Evolutionary conservation across 306 rosid genomes (phyloP).

Genomic region (Cucumis melo): DNA sequence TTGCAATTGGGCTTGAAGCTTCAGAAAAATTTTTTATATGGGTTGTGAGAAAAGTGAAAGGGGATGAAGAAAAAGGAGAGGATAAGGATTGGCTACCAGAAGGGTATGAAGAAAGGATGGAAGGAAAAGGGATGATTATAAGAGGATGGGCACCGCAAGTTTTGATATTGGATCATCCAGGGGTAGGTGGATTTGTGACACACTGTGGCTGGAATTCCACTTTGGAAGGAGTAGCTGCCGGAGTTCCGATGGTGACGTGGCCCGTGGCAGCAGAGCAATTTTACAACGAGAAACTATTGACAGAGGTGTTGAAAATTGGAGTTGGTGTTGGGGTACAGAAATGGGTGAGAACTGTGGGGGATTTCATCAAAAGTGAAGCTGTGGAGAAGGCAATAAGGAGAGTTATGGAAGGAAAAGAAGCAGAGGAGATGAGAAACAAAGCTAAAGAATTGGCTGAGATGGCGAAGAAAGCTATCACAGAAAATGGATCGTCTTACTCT

Average conservation of each 20-base stretch:
- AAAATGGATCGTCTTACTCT: slow-evolving; percentile 11
- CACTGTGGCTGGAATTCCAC: slow-evolving; percentile 82
- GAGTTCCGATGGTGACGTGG: slow-evolving; percentile 63
- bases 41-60: slow-evolving; percentile 18
- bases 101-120: slow-evolving; percentile 34
- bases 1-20: slow-evolving; percentile 23
- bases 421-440: slow-evolving; percentile 31
- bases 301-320: slow-evolving; percentile 35
- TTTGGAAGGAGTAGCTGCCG: slow-evolving; percentile 37
- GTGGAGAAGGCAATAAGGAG: slow-evolving; percentile 36
- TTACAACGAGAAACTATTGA: slow-evolving; percentile 50
- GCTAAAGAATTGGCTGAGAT: slow-evolving; percentile 17
- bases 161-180: slow-evolving; percentile 37
- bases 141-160: slow-evolving; percentile 40
- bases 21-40: slow-evolving; percentile 21
- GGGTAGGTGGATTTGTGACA: slow-evolving; percentile 54
- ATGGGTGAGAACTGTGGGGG: slow-evolving; percentile 32
- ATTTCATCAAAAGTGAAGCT: slow-evolving; percentile 24
- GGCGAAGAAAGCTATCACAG: slow-evolving; percentile 14
- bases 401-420: slow-evolving; percentile 38
- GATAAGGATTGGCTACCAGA: slow-evolving; percentile 10
- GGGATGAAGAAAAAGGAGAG: background rate
- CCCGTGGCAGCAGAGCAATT: slow-evolving; percentile 67
- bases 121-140: slow-evolving; percentile 21
- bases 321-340: slow-evolving; percentile 43